Percentiles rank a stretch among this genome's conserved stretches.
Evolutionary conservation across 306 rosid species (phyloP).

Genomic region (Casuarina cunninghamiana): DNA sequence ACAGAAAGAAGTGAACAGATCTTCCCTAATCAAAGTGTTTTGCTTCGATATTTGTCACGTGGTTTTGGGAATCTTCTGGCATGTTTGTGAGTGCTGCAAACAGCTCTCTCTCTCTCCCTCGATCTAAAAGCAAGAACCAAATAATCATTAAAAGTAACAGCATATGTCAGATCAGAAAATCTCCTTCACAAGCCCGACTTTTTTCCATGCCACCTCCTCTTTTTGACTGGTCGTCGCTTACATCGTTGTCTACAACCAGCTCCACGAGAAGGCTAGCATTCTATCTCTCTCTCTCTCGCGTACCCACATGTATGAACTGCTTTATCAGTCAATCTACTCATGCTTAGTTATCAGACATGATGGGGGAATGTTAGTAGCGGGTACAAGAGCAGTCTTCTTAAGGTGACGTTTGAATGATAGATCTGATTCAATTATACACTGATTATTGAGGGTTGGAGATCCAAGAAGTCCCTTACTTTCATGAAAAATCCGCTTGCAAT

Average conservation of each 20-base stretch:
- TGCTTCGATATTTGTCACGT: neutral
- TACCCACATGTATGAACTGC: neutral
- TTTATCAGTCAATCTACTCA: neutral
- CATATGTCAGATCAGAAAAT: neutral
- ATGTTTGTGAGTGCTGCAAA: neutral
- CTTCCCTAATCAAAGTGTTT: neutral
- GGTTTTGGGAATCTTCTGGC: neutral
- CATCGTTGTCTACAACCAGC: neutral
- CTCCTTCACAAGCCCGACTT: neutral
- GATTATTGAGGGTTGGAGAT: slow-evolving; percentile 46
- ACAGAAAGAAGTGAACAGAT: neutral
- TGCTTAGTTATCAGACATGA: neutral
- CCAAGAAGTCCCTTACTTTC: slow-evolving; percentile 86
- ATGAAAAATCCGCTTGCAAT: slow-evolving; percentile 48
- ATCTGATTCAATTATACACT: slow-evolving; percentile 25
- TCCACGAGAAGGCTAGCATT: neutral
- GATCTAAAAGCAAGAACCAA: neutral
- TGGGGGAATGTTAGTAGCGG: neutral
- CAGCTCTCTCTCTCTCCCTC: neutral
- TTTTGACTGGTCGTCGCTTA: neutral
- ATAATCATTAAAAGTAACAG: neutral
- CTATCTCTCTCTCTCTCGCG: neutral
- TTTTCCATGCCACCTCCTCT: neutral
- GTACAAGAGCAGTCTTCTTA: neutral
- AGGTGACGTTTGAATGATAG: slow-evolving; percentile 16